A percentile compares a stretch with the other conserved stretches of the same genome.
Evolutionary conservation across 2,329 filamentous ascomycete genomes (phyloP).

Genomic region (Xylariaceae sp.): DNA sequence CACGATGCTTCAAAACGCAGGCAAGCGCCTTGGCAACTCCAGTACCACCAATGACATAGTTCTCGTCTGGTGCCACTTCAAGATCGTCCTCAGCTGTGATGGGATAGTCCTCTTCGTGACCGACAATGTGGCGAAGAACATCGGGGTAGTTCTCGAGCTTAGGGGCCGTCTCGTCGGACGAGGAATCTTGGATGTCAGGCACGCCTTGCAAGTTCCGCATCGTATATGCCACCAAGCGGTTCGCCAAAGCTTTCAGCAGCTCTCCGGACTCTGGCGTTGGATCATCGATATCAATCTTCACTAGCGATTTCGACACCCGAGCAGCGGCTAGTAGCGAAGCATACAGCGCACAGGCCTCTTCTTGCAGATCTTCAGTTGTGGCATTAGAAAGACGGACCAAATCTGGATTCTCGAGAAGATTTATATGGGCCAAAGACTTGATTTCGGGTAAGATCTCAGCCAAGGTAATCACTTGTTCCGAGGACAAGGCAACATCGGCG

Average conservation of each 20-base stretch:
- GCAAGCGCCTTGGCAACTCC: constrained; percentile 91
- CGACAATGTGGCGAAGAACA: constrained; percentile 80
- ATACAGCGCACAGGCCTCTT: constrained; percentile 91
- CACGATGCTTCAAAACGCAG: constrained; percentile 80
- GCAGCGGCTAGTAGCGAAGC: constrained; percentile 86
- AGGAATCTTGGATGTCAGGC: constrained; percentile 42
- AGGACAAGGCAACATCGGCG: constrained; percentile 72
- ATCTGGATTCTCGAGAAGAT: constrained; percentile 74
- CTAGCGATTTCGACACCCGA: constrained; percentile 73
- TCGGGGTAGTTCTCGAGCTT: constrained; percentile 59
- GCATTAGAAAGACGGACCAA: constrained; percentile 67
- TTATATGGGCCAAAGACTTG: constrained; percentile 75
- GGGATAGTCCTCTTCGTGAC: constrained; percentile 51
- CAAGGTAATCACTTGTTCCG: constrained; percentile 84
- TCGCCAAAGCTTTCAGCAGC: constrained; percentile 84
- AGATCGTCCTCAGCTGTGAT: constrained; percentile 49
- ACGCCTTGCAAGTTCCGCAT: constrained; percentile 83
- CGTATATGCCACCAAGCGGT: constrained; percentile 92
- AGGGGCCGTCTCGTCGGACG: constrained; percentile 31
- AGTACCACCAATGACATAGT: constrained; percentile 93
- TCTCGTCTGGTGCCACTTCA: constrained; percentile 73
- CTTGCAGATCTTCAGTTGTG: constrained; percentile 72
- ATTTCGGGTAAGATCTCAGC: constrained; percentile 87
- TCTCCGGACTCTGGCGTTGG: constrained; percentile 78
- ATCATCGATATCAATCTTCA: constrained; percentile 88